phyloP scores from a whole-genome alignment of 225 moss, liverwort and hornwort species.

The Climacium dendroides region DNA sequence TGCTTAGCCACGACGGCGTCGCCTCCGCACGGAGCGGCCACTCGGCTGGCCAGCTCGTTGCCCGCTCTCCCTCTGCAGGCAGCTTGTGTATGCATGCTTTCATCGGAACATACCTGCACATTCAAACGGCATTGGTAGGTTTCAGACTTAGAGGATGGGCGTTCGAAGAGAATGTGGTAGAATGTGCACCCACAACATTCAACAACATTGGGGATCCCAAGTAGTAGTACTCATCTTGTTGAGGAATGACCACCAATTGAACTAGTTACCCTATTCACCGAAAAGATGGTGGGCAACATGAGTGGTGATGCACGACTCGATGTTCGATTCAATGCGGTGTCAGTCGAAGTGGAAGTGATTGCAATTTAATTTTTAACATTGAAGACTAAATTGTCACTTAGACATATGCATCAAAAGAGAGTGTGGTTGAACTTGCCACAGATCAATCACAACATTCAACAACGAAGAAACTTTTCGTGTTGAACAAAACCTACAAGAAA shows the following conservation, averaged over 20 bases:
- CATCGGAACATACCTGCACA: constrained; percentile 76
- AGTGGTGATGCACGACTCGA: neutral
- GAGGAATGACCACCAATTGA: neutral
- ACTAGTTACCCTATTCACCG: neutral
- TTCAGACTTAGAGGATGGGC: neutral
- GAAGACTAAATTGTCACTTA: neutral
- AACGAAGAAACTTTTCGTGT: neutral
- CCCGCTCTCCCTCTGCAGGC: constrained; percentile 26
- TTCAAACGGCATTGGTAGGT: neutral
- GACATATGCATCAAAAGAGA: neutral
- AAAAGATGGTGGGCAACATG: neutral
- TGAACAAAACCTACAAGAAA: neutral
- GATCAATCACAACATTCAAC: neutral
- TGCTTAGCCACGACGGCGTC: constrained; percentile 62
- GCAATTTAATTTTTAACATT: too few relatives aligned
- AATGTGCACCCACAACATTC: neutral
- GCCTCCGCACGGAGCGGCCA: constrained; percentile 53
- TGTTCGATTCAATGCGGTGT: neutral
- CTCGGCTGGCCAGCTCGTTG: constrained; percentile 56
- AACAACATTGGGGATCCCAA: neutral
- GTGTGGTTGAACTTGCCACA: neutral
- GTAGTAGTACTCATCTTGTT: neutral
- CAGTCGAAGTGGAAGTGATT: neutral
- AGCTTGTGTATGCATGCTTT: constrained; percentile 75
- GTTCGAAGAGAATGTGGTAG: neutral